phyloP scores from a whole-genome alignment of 2,329 filamentous ascomycete genomes.

The Cladophialophora yegresii region DNA sequence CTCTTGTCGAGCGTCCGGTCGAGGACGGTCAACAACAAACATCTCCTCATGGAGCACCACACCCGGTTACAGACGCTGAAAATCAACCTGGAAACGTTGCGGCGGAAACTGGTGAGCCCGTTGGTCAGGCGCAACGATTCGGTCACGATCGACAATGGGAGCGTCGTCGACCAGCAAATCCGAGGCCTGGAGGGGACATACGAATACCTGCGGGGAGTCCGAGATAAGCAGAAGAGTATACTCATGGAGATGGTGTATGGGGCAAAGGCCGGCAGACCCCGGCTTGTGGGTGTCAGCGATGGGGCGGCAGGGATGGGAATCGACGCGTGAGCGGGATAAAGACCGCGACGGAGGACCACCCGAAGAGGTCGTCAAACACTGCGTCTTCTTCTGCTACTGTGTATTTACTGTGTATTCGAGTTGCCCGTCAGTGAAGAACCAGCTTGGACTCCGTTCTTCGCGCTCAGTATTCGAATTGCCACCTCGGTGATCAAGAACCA shows the following conservation, averaged over 20 bases:
- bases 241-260: constrained; percentile 79
- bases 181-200: constrained; percentile 77
- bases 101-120: constrained; percentile 80
- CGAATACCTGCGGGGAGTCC: constrained; percentile 71
- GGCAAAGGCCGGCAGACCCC: constrained; percentile 34
- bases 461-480: too few relatives aligned
- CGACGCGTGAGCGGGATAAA: constrained; percentile 7
- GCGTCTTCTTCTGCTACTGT: background rate
- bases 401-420: background rate
- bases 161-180: constrained; percentile 79
- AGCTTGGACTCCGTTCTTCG: too few relatives aligned
- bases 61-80: constrained; percentile 80
- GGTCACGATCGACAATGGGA: constrained; percentile 54
- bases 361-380: background rate
- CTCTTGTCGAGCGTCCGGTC: constrained; percentile 76
- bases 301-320: constrained; percentile 28
- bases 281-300: constrained; percentile 25
- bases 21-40: constrained; percentile 84
- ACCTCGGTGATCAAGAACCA: too few relatives aligned
- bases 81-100: constrained; percentile 79
- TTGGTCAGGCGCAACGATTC: constrained; percentile 70
- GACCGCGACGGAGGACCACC: background rate
- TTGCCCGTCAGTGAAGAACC: too few relatives aligned
- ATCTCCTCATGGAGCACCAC: constrained; percentile 82
- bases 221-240: constrained; percentile 78